These are phyloP conservation scores for Candida loeiensis DNA, from an alignment of 805 yeast species.

Conservation along the genomic window DNA sequence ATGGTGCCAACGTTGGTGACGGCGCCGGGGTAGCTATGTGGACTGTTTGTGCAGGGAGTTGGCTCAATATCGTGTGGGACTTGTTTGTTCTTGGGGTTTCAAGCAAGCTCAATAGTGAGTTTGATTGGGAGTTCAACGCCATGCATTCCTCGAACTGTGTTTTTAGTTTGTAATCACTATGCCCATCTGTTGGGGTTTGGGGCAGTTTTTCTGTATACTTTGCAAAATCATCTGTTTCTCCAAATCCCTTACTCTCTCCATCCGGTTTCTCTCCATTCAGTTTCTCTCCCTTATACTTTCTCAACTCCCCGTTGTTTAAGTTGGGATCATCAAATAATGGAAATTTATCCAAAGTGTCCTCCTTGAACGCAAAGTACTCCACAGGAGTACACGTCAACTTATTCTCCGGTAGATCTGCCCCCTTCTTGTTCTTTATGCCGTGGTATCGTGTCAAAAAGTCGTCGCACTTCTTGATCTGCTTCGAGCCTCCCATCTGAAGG, in stretches of 20 bases:
- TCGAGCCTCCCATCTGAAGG: conserved; percentile 60
- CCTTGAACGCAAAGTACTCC: conserved; percentile 79
- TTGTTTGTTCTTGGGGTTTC: conserved; percentile 55
- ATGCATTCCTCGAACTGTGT: conserved; percentile 29
- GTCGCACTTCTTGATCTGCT: conserved; percentile 41
- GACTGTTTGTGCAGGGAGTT: conserved; percentile 50
- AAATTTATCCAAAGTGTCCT: conserved; percentile 68
- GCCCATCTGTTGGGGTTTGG: neutral
- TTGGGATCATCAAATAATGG: conserved; percentile 62
- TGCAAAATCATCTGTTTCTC: too few relatives aligned
- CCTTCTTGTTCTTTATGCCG: conserved; percentile 26
- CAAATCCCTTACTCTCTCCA: conserved; percentile 21
- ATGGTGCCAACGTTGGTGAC: conserved; percentile 59
- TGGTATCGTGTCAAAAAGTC: conserved; percentile 42
- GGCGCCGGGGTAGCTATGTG: conserved; percentile 89
- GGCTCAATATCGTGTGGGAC: conserved; percentile 39
- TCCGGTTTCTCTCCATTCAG: conserved; percentile 6
- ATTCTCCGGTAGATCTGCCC: conserved; percentile 19
- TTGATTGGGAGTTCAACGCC: conserved; percentile 42
- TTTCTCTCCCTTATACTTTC: too few relatives aligned
- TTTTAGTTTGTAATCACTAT: too few relatives aligned
- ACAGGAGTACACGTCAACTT: conserved; percentile 64
- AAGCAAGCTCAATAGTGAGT: conserved; percentile 57
- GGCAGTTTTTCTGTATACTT: conserved; percentile 12
- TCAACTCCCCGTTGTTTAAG: conserved; percentile 15